These are phyloP conservation scores for Polytrichum commune DNA, from an alignment of 225 moss, liverwort and hornwort genomes.

Conservation along the genomic window DNA sequence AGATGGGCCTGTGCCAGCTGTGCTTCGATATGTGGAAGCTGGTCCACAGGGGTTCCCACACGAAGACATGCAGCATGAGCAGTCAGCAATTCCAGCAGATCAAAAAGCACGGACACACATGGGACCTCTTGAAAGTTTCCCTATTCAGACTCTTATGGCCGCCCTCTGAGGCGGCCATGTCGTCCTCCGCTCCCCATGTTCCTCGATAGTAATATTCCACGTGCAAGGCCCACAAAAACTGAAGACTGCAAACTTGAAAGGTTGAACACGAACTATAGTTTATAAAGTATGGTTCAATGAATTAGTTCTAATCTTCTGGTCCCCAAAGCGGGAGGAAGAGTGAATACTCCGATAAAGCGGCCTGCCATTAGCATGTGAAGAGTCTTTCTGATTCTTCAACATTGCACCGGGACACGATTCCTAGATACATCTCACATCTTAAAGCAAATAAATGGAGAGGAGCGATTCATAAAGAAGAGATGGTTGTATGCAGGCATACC, in stretches of 20 bases:
- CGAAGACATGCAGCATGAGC: conserved; percentile 71
- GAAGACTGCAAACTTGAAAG: no score
- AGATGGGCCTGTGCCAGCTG: conserved; percentile 45
- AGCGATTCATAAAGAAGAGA: background rate
- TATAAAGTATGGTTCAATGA: no score
- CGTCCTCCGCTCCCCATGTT: no score
- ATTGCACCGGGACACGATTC: background rate
- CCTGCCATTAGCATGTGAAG: background rate
- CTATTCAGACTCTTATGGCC: no score
- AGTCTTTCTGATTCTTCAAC: background rate
- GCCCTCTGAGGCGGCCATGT: no score
- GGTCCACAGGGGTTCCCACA: conserved; percentile 65
- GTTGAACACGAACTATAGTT: no score
- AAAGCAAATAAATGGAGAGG: background rate
- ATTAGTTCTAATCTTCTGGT: no score
- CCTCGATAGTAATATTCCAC: background rate
- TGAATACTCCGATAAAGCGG: background rate
- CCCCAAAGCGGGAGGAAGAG: background rate
- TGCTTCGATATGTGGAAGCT: conserved; percentile 58
- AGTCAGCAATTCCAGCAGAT: conserved; percentile 30
- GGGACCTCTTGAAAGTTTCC: no score
- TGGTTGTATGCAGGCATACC: background rate
- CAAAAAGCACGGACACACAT: no score
- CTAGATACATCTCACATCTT: background rate
- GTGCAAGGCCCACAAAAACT: no score